A percentile compares a stretch with the other conserved stretches of the same genome.
These are phyloP conservation scores for Epichloe sibirici DNA, from an alignment of 2,329 filamentous ascomycete genomes.

Conservation along the genomic window DNA sequence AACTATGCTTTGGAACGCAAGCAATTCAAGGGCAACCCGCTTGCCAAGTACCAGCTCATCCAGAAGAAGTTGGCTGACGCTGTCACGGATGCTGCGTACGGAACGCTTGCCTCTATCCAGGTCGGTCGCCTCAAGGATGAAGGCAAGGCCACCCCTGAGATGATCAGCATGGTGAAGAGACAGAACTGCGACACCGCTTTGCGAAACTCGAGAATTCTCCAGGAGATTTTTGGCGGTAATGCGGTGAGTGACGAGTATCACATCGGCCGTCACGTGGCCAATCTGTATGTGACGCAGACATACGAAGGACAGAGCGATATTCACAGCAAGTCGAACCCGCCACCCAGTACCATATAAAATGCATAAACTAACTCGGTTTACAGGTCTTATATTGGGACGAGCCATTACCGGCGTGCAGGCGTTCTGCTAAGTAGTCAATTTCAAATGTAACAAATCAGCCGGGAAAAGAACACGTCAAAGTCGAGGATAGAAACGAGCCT, in stretches of 20 bases:
- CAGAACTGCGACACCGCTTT: constrained; percentile 94
- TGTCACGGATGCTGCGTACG: constrained; percentile 78
- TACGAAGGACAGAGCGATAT: constrained; percentile 99
- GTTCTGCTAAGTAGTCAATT: constrained; percentile 42
- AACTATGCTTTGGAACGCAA: constrained; percentile 84
- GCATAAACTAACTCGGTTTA: constrained; percentile 9
- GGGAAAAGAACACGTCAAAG: too few species aligned
- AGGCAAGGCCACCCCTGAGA: constrained; percentile 79
- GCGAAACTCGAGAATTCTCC: constrained; percentile 63
- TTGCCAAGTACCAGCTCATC: constrained; percentile 91
- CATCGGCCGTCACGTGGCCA: constrained; percentile 89
- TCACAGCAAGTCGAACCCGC: constrained; percentile 54
- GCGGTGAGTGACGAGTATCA: constrained; percentile 96
- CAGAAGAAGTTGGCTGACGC: constrained; percentile 98
- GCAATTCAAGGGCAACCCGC: constrained; percentile 91
- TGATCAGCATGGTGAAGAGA: constrained; percentile 94
- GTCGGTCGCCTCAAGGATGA: constrained; percentile 88
- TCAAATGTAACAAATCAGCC: too few species aligned
- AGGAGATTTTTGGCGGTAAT: constrained; percentile 96
- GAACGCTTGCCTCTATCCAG: constrained; percentile 79
- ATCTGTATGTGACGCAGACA: constrained; percentile 93
- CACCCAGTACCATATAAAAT: background rate
- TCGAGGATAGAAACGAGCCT: too few species aligned
- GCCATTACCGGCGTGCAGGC: constrained; percentile 68
- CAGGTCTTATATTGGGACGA: constrained; percentile 56